phyloP scores from a whole-genome alignment of 2,329 filamentous ascomycete genomes.

The Sporothrix brasiliensis region DNA sequence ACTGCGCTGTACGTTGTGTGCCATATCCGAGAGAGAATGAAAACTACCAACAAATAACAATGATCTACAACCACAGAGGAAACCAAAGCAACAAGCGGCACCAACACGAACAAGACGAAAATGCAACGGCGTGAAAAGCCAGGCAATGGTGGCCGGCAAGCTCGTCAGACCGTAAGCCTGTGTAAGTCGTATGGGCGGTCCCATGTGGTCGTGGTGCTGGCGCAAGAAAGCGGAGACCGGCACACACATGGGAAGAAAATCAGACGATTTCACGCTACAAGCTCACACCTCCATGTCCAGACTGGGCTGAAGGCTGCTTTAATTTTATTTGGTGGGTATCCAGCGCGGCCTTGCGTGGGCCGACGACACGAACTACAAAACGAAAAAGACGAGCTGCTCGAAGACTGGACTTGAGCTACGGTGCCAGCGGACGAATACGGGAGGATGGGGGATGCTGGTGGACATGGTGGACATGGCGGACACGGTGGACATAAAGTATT shows the following conservation, averaged over 20 bases:
- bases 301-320: background rate
- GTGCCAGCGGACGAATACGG: background rate
- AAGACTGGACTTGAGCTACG: background rate
- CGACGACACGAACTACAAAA: conserved; percentile 4
- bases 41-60: background rate
- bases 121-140: background rate
- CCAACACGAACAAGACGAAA: background rate
- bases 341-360: conserved; percentile 11
- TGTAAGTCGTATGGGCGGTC: background rate
- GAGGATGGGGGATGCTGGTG: background rate
- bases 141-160: background rate
- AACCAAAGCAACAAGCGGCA: background rate
- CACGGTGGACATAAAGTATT: background rate
- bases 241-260: conserved; percentile 3
- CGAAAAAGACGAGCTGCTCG: background rate
- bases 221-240: conserved; percentile 18
- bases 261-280: too few relatives aligned
- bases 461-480: background rate
- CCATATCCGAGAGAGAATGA: too few relatives aligned
- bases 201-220: too few relatives aligned
- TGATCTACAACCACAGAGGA: too few relatives aligned
- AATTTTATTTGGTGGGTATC: background rate
- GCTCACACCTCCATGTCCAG: background rate
- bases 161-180: conserved; percentile 17
- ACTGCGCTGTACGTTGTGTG: background rate